Evolutionary conservation across 2,329 filamentous ascomycete genomes (phyloP).

Genomic region (Hawksworthiomyces lignivorus): DNA sequence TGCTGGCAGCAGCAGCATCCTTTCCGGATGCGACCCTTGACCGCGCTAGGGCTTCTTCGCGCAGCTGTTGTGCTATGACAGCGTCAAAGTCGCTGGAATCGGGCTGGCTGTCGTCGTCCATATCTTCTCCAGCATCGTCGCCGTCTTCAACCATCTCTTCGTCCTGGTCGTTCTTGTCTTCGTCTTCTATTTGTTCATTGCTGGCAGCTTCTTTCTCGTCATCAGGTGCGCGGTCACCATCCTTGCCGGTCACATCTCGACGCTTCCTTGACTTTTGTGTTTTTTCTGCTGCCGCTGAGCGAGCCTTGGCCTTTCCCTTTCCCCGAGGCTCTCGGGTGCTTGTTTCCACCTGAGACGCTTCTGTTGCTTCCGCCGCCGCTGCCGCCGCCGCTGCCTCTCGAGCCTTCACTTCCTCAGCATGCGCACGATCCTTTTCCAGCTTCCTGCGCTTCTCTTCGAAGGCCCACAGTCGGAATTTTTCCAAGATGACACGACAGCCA

Average conservation of each 20-base stretch:
- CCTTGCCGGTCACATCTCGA: slow-evolving; percentile 14
- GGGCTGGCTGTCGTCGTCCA: slow-evolving; percentile 41
- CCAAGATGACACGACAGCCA: slow-evolving; percentile 72
- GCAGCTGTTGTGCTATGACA: slow-evolving; percentile 65
- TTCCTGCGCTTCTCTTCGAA: slow-evolving; percentile 82
- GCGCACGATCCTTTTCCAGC: slow-evolving; percentile 62
- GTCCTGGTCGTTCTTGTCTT: slow-evolving; percentile 5
- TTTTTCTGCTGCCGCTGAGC: too few relatives aligned
- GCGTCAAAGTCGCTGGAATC: slow-evolving; percentile 65
- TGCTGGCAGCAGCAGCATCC: slow-evolving; percentile 10
- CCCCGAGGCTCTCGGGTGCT: slow-evolving; percentile 9
- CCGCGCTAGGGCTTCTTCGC: slow-evolving; percentile 58
- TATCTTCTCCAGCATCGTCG: slow-evolving; percentile 11
- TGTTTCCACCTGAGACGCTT: too few relatives aligned
- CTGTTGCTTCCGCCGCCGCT: slow-evolving; percentile 5
- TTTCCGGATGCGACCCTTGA: slow-evolving; percentile 27
- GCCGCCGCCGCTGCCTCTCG: slow-evolving; percentile 13
- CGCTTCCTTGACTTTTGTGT: slow-evolving; percentile 12
- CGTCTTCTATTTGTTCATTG: slow-evolving; percentile 8
- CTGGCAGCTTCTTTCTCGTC: slow-evolving; percentile 21
- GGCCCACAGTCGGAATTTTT: slow-evolving; percentile 84
- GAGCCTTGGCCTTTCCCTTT: slow-evolving; percentile 11
- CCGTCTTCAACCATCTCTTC: too few relatives aligned
- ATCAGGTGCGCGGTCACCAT: not conserved
- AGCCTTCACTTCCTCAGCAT: slow-evolving; percentile 39